Evolutionary conservation across 352 stramenopile genomes (phyloP), one percentile per base, ranked within the genome.

Genomic region (Globisporangium acanthophoron): DNA sequence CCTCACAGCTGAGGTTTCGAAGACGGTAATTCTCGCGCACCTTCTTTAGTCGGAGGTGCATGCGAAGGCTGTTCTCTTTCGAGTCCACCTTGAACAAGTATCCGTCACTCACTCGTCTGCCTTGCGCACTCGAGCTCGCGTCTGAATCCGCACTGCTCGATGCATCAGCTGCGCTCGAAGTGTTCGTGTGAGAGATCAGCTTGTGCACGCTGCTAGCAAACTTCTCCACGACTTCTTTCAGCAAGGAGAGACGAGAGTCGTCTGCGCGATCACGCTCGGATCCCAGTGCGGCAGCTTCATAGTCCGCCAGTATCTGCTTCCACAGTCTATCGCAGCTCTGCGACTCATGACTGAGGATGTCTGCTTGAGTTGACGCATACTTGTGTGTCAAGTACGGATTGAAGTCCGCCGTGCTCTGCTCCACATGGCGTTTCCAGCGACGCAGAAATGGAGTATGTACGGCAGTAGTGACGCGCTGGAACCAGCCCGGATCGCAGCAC

Each of bases 191-290:
- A 11, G 37, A 50, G 33, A 90, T 78, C 5, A 92, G 62, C 52
- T 90, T 89, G 62, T 89, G 83, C 29, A 89, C 80, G 52, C 83
- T 92, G 54, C 80, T 80, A 1, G 80, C 80, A 70, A 90, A 90
- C 43, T 81, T 85, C 61, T 90, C 80, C 13, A 78, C 73, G n/a
- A 78, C 73, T 52, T 85, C 73, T 58, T 92, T 92, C 31, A 90
- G 51, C 31, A 74, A 65, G n/a, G 74, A 67, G 46, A 85, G 56
- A 3, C 78, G 73, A 13, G 60, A 71, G 15, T 88, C 74, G 15
- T 76, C 62, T 51, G 66, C 67, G 16, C 54, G 51, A 5, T 81
- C 64, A 24, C 61, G 63, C 37, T 84, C 74, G 0, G 46, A 58
- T 45, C 43, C 39, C 24, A 69, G 48, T 27, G 61, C 55, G 45